phyloP scores from a whole-genome alignment of 768 basidiomycete species.

The Asterophora parasitica region DNA sequence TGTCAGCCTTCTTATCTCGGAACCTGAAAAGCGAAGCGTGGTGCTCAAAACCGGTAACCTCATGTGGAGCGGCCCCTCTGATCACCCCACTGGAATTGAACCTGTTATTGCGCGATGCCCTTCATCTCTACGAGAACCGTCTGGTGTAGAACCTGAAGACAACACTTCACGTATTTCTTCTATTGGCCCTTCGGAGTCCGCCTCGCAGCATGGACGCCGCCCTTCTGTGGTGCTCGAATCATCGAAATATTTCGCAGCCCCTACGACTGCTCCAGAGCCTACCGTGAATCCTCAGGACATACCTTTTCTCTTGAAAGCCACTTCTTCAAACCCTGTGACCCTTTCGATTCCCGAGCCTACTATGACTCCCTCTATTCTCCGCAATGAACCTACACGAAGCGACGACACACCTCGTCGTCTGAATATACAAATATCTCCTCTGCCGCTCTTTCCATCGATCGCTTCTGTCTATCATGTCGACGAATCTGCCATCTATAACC shows the following conservation, averaged over 20 bases:
- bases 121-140: not conserved
- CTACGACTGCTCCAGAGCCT: not conserved
- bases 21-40: conserved; percentile 21
- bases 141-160: not conserved
- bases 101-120: not conserved
- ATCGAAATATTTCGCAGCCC: conserved; percentile 11
- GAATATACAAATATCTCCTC: not conserved
- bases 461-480: not conserved
- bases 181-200: conserved; percentile 49
- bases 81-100: not conserved
- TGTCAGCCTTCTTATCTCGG: conserved; percentile 17
- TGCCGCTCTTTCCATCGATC: not conserved
- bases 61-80: not conserved
- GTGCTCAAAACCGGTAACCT: conserved; percentile 30
- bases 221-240: not conserved
- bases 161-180: conserved; percentile 17
- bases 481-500: not conserved
- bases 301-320: not conserved
- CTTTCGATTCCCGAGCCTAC: not conserved
- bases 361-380: too few species aligned
- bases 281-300: not conserved
- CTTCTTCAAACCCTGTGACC: not conserved
- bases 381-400: not conserved
- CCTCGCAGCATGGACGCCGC: conserved; percentile 34
- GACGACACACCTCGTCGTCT: not conserved